Base-by-base conservation (phyloP, 2,329 filamentous ascomycete species). In the Ophiostoma triangulosporum region DNA sequence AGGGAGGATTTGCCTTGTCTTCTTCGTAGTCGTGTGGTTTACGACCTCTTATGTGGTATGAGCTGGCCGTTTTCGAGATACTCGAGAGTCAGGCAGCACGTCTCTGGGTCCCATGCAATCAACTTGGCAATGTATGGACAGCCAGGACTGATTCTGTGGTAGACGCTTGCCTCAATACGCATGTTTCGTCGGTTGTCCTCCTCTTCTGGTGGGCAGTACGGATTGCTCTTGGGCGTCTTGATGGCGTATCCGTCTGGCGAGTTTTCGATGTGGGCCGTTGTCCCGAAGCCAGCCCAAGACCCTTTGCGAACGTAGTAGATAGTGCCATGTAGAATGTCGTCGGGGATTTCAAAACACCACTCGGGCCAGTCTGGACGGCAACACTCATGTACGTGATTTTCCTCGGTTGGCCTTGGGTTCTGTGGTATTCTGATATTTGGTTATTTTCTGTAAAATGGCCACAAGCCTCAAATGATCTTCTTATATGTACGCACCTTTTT, bases 241-340 rank as follows among this genome's bases (percentile, higher is more conserved):
- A 53, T 17, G 3, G 40, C 35, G 6, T 40, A 15, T 2, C 33
- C 45, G 4, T 53, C 51, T 1, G 33, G 51, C 22, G 33, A 11
- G n/a, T 22, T 15, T 12, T 53, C 51, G 17, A 53, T 36, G 26
- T 24, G 32, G 8, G 51, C 51, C 5, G 51, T 53, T 24, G 31
- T 9, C 8, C 51, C 51, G 3, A 53, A 32, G 24, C 43, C 51
- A 6, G 40, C 8, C 3, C 7, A 9, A 17, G 2, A 32, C 15
- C 51, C 51, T 32, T 53, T 53, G 15, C 22, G 26, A 15, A 49
- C 7, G 17, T 53, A 36, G 24, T 53, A 53, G 15, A 38, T 38
- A 6, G 35, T 38, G 3, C 35, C 35, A 17, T 38, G 20, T 9
- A 17, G 35, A 8, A 38, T 17, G 15, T 17, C 7, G 15, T 20